Percentiles rank a stretch among this genome's conserved stretches.
Conservation (phyloP, 495 filamentous ascomycete species). For the Talaromyces ruber region DNA sequence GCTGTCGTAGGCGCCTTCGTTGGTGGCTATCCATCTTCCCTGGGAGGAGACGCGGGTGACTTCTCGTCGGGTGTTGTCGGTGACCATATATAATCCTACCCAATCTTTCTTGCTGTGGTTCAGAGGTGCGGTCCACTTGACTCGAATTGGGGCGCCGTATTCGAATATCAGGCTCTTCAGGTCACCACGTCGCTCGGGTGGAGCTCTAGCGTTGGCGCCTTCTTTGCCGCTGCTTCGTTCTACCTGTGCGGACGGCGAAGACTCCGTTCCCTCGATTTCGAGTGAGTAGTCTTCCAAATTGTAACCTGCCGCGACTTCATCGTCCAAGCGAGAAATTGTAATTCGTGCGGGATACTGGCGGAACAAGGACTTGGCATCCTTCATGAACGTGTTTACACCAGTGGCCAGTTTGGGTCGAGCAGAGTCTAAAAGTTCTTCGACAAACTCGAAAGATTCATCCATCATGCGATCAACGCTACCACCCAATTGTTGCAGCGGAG, state of each 20-base stretch:
- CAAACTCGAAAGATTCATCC: conserved; percentile 72
- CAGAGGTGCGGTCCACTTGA: conserved; percentile 85
- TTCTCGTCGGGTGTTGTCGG: conserved; percentile 82
- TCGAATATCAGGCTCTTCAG: conserved; percentile 71
- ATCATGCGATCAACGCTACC: conserved; percentile 82
- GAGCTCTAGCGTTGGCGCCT: conserved; percentile 38
- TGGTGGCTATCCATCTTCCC: conserved; percentile 83
- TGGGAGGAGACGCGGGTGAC: conserved; percentile 75
- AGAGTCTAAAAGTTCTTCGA: conserved; percentile 83
- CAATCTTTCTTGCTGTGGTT: conserved; percentile 92
- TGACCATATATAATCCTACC: conserved; percentile 91
- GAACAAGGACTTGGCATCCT: conserved; percentile 82
- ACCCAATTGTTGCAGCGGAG: conserved; percentile 66
- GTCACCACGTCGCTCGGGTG: conserved; percentile 43
- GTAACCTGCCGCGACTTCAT: conserved; percentile 71
- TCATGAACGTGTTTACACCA: conserved; percentile 77
- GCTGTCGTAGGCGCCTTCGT: conserved; percentile 68
- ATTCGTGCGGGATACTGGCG: conserved; percentile 83
- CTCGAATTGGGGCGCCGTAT: conserved; percentile 85
- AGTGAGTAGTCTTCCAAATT: conserved; percentile 77
- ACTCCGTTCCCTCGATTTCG: conserved; percentile 57
- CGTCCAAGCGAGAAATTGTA: conserved; percentile 69
- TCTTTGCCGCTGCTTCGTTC: conserved; percentile 43
- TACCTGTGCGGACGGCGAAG: conserved; percentile 33
- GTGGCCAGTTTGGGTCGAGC: conserved; percentile 83